Base-by-base conservation (phyloP, 805 yeast species). In the Nakazawaea populi region DNA sequence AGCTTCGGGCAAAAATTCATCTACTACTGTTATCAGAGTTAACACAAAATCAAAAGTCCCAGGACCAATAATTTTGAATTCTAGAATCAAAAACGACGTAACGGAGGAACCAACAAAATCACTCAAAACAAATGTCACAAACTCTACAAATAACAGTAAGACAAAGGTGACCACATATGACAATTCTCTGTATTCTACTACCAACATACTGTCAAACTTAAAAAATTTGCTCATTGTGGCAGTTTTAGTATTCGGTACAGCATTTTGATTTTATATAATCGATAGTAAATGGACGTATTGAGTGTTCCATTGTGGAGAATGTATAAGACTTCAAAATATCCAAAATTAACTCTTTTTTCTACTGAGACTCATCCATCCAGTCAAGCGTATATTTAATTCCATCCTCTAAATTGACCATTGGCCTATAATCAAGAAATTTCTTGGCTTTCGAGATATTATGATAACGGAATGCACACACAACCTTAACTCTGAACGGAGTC, bases 401-500 rank as follows among this genome's bases (percentile, higher is more conserved):
- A 54, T 84, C 80, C 64, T 87, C 90, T 45, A 89, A 67, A 56
- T 75, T 85, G 53, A 89, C 91, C 36, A 74, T 77, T 39, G 99
- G 99, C 55, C 72, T 70, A 66, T 94, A 94, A 2, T 86, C 96
- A 51, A 94, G 73, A 14, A 84, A 54, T 10, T 68, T 67, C 62
- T 89, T 90, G 4, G 99, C 98, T 68, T 90, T 92, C 37, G 87
- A 60, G 55, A 94, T 90, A 63, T 91, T 89, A 66, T 92, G 97
- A 67, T 94, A 94, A 67, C 99, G 85, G 55, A 79, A 81, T 24
- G 98, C 98, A 69, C 97, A 89, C 10, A 91, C 91, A 49, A 92
- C 83, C 56, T 82, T 86, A 27, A 90, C 99, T 69, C 98, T 82
- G 71, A 92, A 94, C 1, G 98, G 96, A 1, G 98, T 90, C 55